Evolutionary conservation across 2,329 filamentous ascomycete species (phyloP).

Genomic region (Sporothrix pallida): DNA sequence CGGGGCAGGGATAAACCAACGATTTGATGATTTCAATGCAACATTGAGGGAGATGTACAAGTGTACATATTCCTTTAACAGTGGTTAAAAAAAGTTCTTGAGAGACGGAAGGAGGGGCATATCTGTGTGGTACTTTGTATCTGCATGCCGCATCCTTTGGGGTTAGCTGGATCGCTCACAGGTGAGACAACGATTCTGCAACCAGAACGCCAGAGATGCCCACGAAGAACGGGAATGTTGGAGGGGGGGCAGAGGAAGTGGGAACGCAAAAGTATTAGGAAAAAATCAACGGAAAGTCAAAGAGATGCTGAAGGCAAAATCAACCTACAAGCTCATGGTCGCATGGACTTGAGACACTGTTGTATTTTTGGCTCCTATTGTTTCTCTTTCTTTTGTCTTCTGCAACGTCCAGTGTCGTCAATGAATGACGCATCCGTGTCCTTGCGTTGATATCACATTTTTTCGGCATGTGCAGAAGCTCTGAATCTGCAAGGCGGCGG

Average conservation of each 20-base stretch:
- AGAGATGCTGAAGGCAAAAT: background rate
- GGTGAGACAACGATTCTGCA: constrained; percentile 21
- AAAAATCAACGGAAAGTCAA: background rate
- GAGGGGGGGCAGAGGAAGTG: too few relatives aligned
- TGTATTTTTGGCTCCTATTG: background rate
- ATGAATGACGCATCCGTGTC: background rate
- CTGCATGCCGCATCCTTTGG: background rate
- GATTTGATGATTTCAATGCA: background rate
- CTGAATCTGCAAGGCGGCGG: too few relatives aligned
- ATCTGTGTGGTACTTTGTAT: background rate
- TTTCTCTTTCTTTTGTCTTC: background rate
- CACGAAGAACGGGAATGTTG: background rate
- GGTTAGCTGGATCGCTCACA: constrained; percentile 9
- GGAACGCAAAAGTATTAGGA: background rate
- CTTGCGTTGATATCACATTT: too few relatives aligned
- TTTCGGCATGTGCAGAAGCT: too few relatives aligned
- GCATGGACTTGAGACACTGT: background rate
- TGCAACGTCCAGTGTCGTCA: background rate
- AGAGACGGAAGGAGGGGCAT: background rate
- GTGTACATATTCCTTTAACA: background rate
- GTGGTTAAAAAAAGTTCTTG: too few relatives aligned
- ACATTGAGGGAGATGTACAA: background rate
- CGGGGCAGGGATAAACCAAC: too few relatives aligned
- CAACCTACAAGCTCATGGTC: background rate
- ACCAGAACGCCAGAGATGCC: constrained; percentile 8